Evolutionary conservation across 148 eudicot species (phyloP), one percentile per base, ranked within the genome.

Genomic region (Polygonum maritimum): DNA sequence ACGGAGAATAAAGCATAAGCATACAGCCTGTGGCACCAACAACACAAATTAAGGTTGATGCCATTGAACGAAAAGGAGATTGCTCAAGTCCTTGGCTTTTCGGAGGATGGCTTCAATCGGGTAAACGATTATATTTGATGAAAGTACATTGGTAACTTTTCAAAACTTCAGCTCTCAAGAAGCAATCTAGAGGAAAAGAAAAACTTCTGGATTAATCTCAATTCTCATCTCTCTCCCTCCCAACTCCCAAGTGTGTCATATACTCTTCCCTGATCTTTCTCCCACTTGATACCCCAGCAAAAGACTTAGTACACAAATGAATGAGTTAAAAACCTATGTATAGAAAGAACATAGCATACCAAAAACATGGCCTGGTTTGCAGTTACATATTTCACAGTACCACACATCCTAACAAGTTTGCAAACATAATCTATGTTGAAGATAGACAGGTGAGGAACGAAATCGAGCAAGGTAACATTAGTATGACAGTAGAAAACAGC

Each of bases 361-460:
- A 83, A 95, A 95, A 40, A 97, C 99, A 79, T 92, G 94, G 73
- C 99, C 99, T 65, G 99, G 99, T 84, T 92, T 95, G 76, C 87
- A 88, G 74, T 89, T 95, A 84, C 99, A 95, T 78, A 95, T 95
- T 86, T 91, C 99, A 80, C 97, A 95, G 71, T 95, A 97, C 98
- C 97, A 95, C 75, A 83, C 94, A 87, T 95, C 97, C 98, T 95
- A 92, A 84, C 70, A 71, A 33, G 39, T 13, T 69, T 9, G 9
- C 33, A 35, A 35, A 38, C 3, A 65, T n/a, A 65, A 36, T 65
- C 8, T 3, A n/a, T 3, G 26, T 12, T n/a, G 31, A 75, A 55
- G 4, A 41, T 22, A 35, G 18, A 44, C 58, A 40, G 22, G 49
- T 73, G 16, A 45, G 75, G 15, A 44, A 54, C 41, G 18, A 73